Evolutionary conservation across 305 asterid species (phyloP).

Genomic region (Solanum hybrid): DNA sequence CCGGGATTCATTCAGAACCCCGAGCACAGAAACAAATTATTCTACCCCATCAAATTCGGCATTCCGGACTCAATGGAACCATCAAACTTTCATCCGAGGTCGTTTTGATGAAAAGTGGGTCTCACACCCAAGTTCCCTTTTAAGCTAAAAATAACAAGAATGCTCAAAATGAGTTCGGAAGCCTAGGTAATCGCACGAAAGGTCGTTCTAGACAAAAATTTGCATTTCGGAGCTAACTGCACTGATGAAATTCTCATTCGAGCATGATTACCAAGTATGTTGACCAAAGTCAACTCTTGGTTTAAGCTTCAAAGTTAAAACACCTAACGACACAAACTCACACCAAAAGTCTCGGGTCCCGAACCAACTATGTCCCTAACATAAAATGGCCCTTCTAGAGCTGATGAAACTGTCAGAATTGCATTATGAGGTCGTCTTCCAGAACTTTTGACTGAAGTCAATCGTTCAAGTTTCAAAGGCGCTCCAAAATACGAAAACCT

Average conservation of each 20-base stretch:
- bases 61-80: background rate
- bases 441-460: background rate
- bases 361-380: background rate
- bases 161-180: background rate
- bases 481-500: background rate
- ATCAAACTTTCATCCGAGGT: background rate
- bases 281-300: background rate
- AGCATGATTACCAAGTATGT: background rate
- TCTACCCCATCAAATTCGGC: background rate
- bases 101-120: background rate
- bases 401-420: too few relatives aligned
- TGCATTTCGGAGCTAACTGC: background rate
- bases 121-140: background rate
- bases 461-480: background rate
- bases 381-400: background rate
- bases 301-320: background rate
- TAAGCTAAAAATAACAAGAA: too few relatives aligned
- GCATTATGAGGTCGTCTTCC: background rate
- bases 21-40: background rate
- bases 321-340: background rate
- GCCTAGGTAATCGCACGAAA: background rate
- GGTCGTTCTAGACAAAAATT: background rate
- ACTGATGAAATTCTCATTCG: background rate
- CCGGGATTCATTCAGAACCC: background rate
- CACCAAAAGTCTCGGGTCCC: background rate